Conservation (phyloP, 495 filamentous ascomycete species). For the Paragyromitra xinjiangensis region DNA sequence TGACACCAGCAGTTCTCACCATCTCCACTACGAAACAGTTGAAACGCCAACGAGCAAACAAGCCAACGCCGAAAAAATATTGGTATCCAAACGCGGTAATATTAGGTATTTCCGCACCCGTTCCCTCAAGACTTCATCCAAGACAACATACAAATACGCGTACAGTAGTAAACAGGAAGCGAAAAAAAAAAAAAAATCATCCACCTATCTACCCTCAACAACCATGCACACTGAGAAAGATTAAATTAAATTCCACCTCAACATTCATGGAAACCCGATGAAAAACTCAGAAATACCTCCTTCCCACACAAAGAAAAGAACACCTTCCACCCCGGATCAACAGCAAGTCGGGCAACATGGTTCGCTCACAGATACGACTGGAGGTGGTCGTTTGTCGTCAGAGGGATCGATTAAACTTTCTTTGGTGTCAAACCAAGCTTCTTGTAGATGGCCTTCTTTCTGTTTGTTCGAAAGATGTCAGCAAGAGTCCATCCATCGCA, state of each 20-base stretch:
- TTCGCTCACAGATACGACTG: not conserved
- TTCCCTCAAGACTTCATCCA: slow-evolving; percentile 34
- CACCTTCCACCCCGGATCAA: slow-evolving; percentile 4
- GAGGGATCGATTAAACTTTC: slow-evolving; percentile 4
- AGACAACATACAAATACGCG: slow-evolving; percentile 32
- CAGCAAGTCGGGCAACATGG: not conserved
- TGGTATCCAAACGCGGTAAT: slow-evolving; percentile 32
- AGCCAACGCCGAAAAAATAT: not conserved
- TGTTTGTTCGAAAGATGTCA: slow-evolving; percentile 27
- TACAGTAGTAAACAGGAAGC: slow-evolving; percentile 32
- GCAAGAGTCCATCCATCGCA: not conserved
- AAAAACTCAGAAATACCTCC: slow-evolving; percentile 29
- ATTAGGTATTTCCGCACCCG: slow-evolving; percentile 33
- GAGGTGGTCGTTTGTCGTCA: not conserved
- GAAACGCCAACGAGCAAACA: not conserved
- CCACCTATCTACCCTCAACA: slow-evolving; percentile 34
- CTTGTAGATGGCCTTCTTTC: slow-evolving; percentile 46
- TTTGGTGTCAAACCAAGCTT: slow-evolving; percentile 35
- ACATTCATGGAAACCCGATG: slow-evolving; percentile 19
- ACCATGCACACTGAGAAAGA: slow-evolving; percentile 24
- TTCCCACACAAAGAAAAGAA: slow-evolving; percentile 14
- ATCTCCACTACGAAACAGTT: not conserved
- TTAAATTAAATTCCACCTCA: slow-evolving; percentile 32
- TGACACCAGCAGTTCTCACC: not conserved
- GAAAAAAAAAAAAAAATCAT: slow-evolving; percentile 39